phyloP scores from a whole-genome alignment of 2,329 filamentous ascomycete species.

The Fusarium sp. region DNA sequence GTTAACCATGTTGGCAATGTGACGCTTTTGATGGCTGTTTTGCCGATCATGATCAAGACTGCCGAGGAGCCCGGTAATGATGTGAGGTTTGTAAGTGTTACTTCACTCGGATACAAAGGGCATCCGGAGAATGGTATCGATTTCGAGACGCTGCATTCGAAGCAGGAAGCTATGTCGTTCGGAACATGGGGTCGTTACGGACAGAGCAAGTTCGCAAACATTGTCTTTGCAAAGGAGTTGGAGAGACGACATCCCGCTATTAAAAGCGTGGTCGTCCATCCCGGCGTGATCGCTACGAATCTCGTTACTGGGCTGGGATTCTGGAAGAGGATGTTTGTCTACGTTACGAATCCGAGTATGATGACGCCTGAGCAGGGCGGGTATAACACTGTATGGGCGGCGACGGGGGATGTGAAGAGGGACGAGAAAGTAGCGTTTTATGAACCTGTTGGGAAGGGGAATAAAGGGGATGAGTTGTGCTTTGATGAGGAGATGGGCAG shows the following conservation, averaged over 20 bases:
- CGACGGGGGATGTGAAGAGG: constrained; percentile 34
- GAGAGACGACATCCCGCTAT: constrained; percentile 56
- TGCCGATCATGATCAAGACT: constrained; percentile 41
- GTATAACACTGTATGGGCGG: constrained; percentile 49
- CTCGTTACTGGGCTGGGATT: constrained; percentile 40
- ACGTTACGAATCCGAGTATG: constrained; percentile 37
- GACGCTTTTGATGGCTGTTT: constrained; percentile 50
- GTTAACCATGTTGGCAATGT: constrained; percentile 50
- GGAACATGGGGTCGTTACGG: constrained; percentile 60
- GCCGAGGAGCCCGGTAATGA: constrained; percentile 23
- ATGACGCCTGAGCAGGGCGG: constrained; percentile 46
- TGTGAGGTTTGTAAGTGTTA: constrained; percentile 42
- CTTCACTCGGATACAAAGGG: constrained; percentile 43
- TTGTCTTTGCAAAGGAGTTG: constrained; percentile 58
- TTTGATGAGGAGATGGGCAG: constrained; percentile 47
- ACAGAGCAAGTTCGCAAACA: constrained; percentile 62
- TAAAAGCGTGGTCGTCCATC: constrained; percentile 60
- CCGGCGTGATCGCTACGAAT: constrained; percentile 53
- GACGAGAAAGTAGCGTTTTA: constrained; percentile 39
- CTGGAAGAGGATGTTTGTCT: constrained; percentile 42
- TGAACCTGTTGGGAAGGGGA: constrained; percentile 44
- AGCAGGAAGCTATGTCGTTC: constrained; percentile 40
- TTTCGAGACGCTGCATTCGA: constrained; percentile 44
- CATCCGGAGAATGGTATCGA: constrained; percentile 45
- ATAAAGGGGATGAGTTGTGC: constrained; percentile 35